Evolutionary conservation across 2,329 filamentous ascomycete genomes (phyloP).

Genomic region (Colletotrichum viniferum): DNA sequence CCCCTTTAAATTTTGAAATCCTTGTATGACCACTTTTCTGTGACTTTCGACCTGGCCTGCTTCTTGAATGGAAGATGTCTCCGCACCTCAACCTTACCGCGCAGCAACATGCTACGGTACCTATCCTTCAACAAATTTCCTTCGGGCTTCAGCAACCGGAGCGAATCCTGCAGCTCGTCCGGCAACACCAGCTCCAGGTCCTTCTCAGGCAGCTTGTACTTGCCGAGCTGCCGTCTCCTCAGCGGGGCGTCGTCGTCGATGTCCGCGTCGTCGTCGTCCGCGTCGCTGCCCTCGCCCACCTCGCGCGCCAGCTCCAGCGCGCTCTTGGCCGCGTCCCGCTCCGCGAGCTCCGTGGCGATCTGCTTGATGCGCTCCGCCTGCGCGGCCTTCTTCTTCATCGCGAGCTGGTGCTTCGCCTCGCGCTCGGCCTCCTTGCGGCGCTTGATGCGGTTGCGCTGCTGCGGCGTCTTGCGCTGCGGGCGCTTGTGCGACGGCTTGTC

Average conservation of each 20-base stretch:
- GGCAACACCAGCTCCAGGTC: conserved; percentile 81
- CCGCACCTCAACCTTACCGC: conserved; percentile 87
- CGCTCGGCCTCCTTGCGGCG: conserved; percentile 87
- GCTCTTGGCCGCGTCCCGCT: conserved; percentile 53
- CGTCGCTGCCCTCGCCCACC: conserved; percentile 34
- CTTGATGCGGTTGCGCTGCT: conserved; percentile 87
- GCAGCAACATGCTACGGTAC: conserved; percentile 85
- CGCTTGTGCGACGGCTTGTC: conserved; percentile 60
- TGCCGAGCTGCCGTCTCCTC: conserved; percentile 75
- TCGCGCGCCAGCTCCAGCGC: conserved; percentile 43
- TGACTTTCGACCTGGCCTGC: conserved; percentile 79
- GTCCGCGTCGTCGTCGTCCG: conserved; percentile 53
- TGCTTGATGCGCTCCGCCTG: conserved; percentile 75
- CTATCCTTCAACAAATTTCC: conserved; percentile 94
- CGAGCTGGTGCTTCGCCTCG: conserved; percentile 74
- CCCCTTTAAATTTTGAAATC: conserved; percentile 65
- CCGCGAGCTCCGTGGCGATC: conserved; percentile 66
- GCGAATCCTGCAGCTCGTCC: conserved; percentile 81
- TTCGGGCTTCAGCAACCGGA: conserved; percentile 86
- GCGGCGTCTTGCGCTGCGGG: conserved; percentile 82
- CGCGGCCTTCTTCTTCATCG: conserved; percentile 73
- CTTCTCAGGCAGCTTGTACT: conserved; percentile 75
- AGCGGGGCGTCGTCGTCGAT: conserved; percentile 68
- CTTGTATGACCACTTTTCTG: conserved; percentile 98
- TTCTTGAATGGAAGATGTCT: conserved; percentile 80